Conservation (phyloP, 768 basidiomycete species). For the Rhodosporidiobolus sp. region DNA sequence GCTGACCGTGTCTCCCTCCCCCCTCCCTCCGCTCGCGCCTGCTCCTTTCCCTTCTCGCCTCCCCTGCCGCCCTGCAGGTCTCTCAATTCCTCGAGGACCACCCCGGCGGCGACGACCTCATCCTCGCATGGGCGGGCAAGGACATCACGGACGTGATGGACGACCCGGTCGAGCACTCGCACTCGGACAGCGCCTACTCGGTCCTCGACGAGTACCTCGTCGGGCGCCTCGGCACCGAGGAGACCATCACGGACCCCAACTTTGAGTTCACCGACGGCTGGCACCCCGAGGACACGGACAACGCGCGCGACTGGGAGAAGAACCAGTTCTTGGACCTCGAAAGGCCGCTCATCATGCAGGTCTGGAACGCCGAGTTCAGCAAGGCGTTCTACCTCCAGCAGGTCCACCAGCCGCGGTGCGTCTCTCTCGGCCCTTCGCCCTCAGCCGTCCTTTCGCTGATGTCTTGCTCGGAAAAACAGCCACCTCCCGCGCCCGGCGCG, state of each 20-base stretch:
- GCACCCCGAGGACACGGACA: slow-evolving; percentile 83
- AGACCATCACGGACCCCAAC: slow-evolving; percentile 74
- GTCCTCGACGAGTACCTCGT: slow-evolving; percentile 85
- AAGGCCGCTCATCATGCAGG: slow-evolving; percentile 70
- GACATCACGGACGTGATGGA: slow-evolving; percentile 79
- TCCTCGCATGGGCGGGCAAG: slow-evolving; percentile 76
- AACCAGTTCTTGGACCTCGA: slow-evolving; percentile 87
- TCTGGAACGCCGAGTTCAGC: slow-evolving; percentile 84
- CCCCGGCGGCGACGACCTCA: slow-evolving; percentile 89
- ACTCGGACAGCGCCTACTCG: slow-evolving; percentile 84
- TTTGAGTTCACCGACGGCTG: slow-evolving; percentile 90
- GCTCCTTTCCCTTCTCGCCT: background rate
- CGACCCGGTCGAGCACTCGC: slow-evolving; percentile 74
- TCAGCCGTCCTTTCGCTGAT: background rate
- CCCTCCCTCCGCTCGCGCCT: background rate
- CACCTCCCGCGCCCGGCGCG: slow-evolving; percentile 56
- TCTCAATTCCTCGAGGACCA: slow-evolving; percentile 72
- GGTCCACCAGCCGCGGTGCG: slow-evolving; percentile 91
- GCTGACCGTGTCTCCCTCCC: background rate
- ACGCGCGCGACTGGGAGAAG: slow-evolving; percentile 74
- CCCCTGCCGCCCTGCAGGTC: background rate
- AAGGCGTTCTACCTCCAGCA: slow-evolving; percentile 95
- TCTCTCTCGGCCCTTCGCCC: slow-evolving; percentile 45
- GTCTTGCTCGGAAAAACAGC: background rate
- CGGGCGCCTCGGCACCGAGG: slow-evolving; percentile 73